Base-by-base conservation (phyloP, 768 basidiomycete genomes). In the Mycena rosella region DNA sequence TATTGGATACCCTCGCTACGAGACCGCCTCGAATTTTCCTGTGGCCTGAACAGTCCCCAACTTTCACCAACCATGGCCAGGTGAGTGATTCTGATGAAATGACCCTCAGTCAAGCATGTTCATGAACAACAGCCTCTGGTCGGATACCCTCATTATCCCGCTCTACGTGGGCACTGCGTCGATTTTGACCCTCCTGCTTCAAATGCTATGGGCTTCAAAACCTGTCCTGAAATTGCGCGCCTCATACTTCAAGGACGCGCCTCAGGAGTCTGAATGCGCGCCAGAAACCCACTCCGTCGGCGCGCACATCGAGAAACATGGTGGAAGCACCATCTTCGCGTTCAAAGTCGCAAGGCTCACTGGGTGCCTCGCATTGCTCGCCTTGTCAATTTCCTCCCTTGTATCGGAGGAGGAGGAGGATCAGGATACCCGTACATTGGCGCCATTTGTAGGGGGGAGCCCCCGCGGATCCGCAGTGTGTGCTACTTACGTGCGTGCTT, bases 321-420 rank as follows among this genome's bases (percentile, higher is more conserved):
- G 75, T 7, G 75, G 74, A 24, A 24, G 44, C 20, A 57, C 64
- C 45, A 73, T 76, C 36, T 76, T 71, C 51, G 69, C 56, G 20
- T 73, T 72, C 71, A 74, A 74, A 29, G 24, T 68, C 2, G 73
- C 73, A 29, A 71, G 75, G 58, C 65, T 75, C 24, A 42, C 68
- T 6, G 71, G 72, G 5, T 74, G 73, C 64, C 60, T 76, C n/a
- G 49, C 62, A 36, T 67, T 77, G 53, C 53, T 75, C 27, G 70
- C 67, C 34, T 68, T 77, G n/a, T 73, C 74, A 18, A 29, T 70
- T 7, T n/a, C n/a, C n/a, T n/a, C n/a, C n/a, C n/a, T n/a, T n/a
- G n/a, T n/a, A n/a, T n/a, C n/a, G n/a, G n/a, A 57, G 27, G 54
- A 65, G 14, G 40, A 56, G 5, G 58, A 38, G 14, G 52, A 55